A percentile compares a stretch with the other conserved stretches of the same genome.
Conservation (phyloP, 116 monocot species). For the Zostera marina region DNA sequence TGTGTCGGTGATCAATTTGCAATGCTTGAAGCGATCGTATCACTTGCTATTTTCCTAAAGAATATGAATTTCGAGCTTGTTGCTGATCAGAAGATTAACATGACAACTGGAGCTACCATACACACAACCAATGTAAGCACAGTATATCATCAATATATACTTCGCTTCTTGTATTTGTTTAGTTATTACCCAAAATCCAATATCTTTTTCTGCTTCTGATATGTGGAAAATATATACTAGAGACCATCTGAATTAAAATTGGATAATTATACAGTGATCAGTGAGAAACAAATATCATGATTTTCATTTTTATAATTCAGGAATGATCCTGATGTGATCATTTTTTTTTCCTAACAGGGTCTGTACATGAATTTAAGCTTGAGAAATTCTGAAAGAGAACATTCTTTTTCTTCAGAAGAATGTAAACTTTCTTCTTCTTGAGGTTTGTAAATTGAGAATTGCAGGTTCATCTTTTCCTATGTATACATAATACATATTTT, state of each 20-base stretch:
- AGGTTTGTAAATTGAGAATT: not conserved
- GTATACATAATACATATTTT: not conserved
- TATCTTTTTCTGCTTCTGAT: too few relatives aligned
- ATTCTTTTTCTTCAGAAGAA: not conserved
- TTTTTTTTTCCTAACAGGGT: constrained; percentile 30
- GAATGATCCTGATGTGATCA: not conserved
- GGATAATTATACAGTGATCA: too few relatives aligned
- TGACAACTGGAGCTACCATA: constrained; percentile 98
- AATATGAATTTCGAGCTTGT: constrained; percentile 55
- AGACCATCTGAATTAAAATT: too few relatives aligned
- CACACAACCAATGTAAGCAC: constrained; percentile 89
- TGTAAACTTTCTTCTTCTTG: not conserved
- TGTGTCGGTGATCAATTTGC: constrained; percentile 98
- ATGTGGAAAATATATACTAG: too few relatives aligned
- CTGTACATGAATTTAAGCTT: constrained; percentile 65
- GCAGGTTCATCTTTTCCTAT: not conserved
- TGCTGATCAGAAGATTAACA: constrained; percentile 84
- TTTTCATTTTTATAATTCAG: not conserved
- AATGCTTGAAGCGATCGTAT: constrained; percentile 74
- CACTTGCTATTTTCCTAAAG: constrained; percentile 66
- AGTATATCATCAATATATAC: too few relatives aligned
- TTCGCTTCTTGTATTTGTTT: not conserved
- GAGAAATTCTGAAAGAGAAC: constrained; percentile 11
- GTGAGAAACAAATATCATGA: too few relatives aligned
- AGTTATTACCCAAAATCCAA: too few relatives aligned